Evolutionary conservation across 2,329 filamentous ascomycete species (phyloP).

Genomic region (Colletotrichum cuscutae): DNA sequence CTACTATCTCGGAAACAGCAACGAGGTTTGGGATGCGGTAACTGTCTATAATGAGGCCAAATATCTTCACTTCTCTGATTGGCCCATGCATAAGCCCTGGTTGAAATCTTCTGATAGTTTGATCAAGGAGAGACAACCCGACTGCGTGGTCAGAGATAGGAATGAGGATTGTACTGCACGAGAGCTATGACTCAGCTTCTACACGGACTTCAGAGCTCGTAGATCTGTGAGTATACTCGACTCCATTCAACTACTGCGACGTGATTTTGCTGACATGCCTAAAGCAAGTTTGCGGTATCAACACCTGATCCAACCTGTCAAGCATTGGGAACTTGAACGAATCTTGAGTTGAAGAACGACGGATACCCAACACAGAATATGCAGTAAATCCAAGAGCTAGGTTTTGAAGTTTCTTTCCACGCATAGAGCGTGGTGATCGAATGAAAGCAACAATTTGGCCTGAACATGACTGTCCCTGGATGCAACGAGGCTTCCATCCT

Average conservation of each 20-base stretch:
- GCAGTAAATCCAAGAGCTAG: too few relatives aligned
- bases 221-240: conserved; percentile 16
- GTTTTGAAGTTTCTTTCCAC: too few relatives aligned
- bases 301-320: neutral
- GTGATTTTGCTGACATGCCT: neutral
- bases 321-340: neutral
- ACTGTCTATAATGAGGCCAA: conserved; percentile 66
- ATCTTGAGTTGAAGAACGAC: too few relatives aligned
- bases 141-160: conserved; percentile 10
- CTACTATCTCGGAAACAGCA: conserved; percentile 49
- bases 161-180: conserved; percentile 27
- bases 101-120: conserved; percentile 17
- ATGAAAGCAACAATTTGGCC: too few relatives aligned
- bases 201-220: conserved; percentile 31
- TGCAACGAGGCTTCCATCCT: too few relatives aligned
- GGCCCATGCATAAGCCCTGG: conserved; percentile 38
- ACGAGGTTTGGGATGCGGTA: conserved; percentile 66
- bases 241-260: too few relatives aligned
- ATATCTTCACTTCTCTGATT: conserved; percentile 54
- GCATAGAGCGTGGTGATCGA: too few relatives aligned
- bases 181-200: conserved; percentile 33
- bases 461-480: too few relatives aligned
- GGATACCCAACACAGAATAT: too few relatives aligned
- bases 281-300: neutral
- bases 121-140: conserved; percentile 8